Base-by-base conservation (phyloP, 2,329 filamentous ascomycete genomes). In the Coniochaeta pulveracea region DNA sequence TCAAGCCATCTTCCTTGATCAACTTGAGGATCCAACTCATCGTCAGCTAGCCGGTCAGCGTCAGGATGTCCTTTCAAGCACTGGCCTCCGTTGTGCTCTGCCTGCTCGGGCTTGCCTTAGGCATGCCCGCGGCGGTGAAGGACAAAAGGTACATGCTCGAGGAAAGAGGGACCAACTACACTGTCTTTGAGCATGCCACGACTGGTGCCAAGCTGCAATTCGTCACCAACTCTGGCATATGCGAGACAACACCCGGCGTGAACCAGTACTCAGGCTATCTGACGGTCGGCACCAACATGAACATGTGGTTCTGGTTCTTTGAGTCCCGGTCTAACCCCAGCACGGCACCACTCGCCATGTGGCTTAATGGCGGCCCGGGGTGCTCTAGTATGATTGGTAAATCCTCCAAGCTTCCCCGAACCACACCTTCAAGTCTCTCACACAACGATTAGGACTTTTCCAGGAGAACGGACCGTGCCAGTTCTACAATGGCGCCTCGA, bases 181-280 rank as follows among this genome's bases (percentile, higher is more conserved):
- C 55, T 11, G 54, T 67, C 22, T 67, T 66, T 37, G 56, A 67
- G 38, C 63, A 69, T 44, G 55, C 55, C n/a, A 56, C 55, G 2
- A 66, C 63, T 2, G 55, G 52, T 25, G 54, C 59, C 1, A 60
- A 48, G 17, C 41, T 70, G 27, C 56, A 63, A 15, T 67, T 60
- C 36, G 64, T 70, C 17, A 60, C 57, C 16, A 67, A 70, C 41
- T 68, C 64, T 1, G 55, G 64, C 27, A 56, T 66, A 35, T 69
- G 65, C 42, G 65, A 69, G 47, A 67, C 62, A 0, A 69, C 63
- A 0, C 52, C 55, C 0, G 60, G 61, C 2, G 65, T 69, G 2
- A 67, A 63, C 19, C 61, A 64, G 38, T 65, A 64, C 43, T 66
- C 63, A 4, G 65, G 65, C 6, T 69, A 69, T 51, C 32, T 74